Evolutionary conservation across 352 stramenopile genomes (phyloP), one percentile per base, ranked within the genome.

Genomic region (Phytophthora sojae): DNA sequence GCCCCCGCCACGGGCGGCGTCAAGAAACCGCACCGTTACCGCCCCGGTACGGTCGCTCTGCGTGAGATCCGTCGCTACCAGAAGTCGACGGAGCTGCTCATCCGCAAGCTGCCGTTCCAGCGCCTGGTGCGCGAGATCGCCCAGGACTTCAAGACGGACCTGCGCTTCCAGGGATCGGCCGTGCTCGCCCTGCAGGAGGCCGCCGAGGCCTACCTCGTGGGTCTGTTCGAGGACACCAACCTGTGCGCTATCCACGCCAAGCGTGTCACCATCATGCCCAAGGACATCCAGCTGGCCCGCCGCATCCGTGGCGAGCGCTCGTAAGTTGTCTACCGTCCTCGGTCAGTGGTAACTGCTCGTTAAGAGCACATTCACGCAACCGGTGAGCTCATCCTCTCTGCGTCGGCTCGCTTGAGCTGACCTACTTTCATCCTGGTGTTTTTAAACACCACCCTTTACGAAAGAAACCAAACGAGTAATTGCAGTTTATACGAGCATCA

Each of bases 51-150:
- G 81, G 73, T 86, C 30, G 96, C 96, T n/a, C 82, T 99, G 19
- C 89, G 92, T 83, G 97, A 99, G 79, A 99, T 99, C 75, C 88
- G 97, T 71, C 80, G 88, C 50, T 99, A 99, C 83, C 98, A 99
- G 82, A 92, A 90, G 62, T 97, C 84, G 45, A 99, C 97, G 11
- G 96, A 99, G 67, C 82, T 99, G 67, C 79, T 99, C 39, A 86
- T 99, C 65, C 93, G 97, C 59, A 97, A 97, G 78, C 82, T 99
- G 56, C 97, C 97, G 53, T 99, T 99, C 86, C 95, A 97, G 59
- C 84, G 97, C 14, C 83, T 99, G 29, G 96, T 98, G 63, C 88
- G 94, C 45, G 93, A 98, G 82, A 98, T 99, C 77, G 92, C 96
- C 21, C 94, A 99, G 86, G 79, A 99, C 97, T 96, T 99, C 98